Conservation (phyloP, 1,284 basidiomycete species). For the Ustilago tritici region DNA sequence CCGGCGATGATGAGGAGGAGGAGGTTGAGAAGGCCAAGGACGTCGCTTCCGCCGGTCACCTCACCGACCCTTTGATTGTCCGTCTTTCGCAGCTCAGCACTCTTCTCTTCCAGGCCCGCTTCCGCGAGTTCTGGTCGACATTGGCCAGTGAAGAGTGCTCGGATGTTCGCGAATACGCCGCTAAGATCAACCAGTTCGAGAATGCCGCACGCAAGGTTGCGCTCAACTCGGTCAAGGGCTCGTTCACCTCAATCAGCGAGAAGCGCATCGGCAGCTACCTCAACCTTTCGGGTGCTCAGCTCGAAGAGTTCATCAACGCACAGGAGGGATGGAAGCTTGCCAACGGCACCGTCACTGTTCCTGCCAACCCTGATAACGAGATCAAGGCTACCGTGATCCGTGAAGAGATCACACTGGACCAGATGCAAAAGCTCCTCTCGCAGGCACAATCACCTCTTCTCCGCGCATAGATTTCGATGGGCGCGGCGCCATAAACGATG, state of each 20-base stretch:
- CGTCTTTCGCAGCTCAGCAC: constrained; percentile 80
- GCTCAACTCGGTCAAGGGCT: constrained; percentile 80
- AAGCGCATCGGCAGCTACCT: constrained; percentile 80
- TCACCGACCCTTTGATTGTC: constrained; percentile 76
- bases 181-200: constrained; percentile 84
- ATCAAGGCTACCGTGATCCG: constrained; percentile 93
- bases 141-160: constrained; percentile 72
- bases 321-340: constrained; percentile 83
- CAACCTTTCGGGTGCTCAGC: constrained; percentile 78
- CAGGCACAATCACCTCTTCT: constrained; percentile 56
- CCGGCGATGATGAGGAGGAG: constrained; percentile 46
- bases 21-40: constrained; percentile 55
- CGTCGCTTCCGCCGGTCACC: constrained; percentile 69
- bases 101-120: constrained; percentile 86
- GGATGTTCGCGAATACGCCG: constrained; percentile 85
- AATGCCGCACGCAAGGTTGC: constrained; percentile 81
- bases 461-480: constrained; percentile 24
- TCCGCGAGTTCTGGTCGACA: constrained; percentile 86
- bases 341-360: constrained; percentile 78
- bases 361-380: constrained; percentile 76
- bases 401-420: constrained; percentile 87
- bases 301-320: constrained; percentile 76
- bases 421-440: constrained; percentile 60
- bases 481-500: constrained; percentile 1
- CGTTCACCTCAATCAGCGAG: constrained; percentile 81